Conservation (phyloP, 805 yeast genomes). For the Deakozyma indianensis region DNA sequence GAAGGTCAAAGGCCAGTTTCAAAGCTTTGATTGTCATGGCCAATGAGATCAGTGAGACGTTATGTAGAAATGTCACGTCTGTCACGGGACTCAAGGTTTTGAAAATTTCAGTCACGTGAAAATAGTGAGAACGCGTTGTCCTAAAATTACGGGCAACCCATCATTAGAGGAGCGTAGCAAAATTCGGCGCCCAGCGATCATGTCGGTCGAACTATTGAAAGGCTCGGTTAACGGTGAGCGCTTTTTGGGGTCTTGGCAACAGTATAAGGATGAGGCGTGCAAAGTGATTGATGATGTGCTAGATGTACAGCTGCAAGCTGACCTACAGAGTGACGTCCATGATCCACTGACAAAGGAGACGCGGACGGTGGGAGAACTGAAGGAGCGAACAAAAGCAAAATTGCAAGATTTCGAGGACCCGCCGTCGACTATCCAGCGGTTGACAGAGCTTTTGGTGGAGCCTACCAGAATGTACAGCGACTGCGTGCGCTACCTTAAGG, state of each 20-base stretch:
- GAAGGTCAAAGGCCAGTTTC: background rate
- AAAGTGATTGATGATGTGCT: background rate
- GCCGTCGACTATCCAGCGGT: conserved; percentile 25
- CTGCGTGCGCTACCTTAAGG: conserved; percentile 16
- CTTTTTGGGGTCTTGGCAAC: background rate
- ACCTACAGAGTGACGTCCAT: conserved; percentile 4
- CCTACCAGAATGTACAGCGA: conserved; percentile 15
- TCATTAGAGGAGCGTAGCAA: too few species aligned
- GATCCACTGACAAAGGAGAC: conserved; percentile 12
- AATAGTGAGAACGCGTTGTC: too few species aligned
- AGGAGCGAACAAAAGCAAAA: conserved; percentile 2
- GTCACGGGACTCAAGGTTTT: too few species aligned
- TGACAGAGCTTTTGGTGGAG: conserved; percentile 20
- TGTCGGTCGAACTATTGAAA: background rate
- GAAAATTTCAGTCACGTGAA: too few species aligned
- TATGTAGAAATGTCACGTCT: too few species aligned
- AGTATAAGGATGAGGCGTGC: background rate
- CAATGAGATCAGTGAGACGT: background rate
- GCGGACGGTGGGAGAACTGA: conserved; percentile 6
- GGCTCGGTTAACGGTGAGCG: background rate
- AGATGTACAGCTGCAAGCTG: background rate
- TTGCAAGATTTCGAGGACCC: conserved; percentile 14
- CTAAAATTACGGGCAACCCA: too few species aligned
- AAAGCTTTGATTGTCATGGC: background rate
- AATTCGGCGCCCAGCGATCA: background rate